Conservation (phyloP, 2,329 filamentous ascomycete genomes). For the Xenosphaeropsis pyriputrescens region DNA sequence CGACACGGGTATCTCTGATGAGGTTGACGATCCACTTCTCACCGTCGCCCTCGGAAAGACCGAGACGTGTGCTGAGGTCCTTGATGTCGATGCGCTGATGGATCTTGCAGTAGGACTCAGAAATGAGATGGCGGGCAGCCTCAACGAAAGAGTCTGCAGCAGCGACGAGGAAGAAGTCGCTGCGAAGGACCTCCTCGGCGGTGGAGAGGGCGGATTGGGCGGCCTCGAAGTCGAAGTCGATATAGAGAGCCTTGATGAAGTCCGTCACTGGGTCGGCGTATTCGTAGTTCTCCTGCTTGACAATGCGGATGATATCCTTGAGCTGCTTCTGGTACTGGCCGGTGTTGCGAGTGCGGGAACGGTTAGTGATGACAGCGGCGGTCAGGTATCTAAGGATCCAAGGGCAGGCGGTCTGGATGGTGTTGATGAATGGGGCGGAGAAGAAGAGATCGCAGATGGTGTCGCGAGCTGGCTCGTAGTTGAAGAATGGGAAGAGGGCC, state of each 20-base stretch:
- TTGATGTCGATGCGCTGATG: conserved; percentile 97
- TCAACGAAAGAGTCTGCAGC: conserved; percentile 84
- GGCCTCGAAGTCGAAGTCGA: conserved; percentile 94
- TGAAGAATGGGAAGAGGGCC: conserved; percentile 98
- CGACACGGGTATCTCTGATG: conserved; percentile 91
- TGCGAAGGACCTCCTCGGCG: conserved; percentile 80
- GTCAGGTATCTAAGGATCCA: conserved; percentile 93
- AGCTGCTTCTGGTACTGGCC: conserved; percentile 92
- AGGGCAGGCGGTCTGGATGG: conserved; percentile 93
- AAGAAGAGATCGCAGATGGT: conserved; percentile 92
- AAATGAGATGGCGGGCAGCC: conserved; percentile 88
- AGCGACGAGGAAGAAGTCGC: conserved; percentile 88
- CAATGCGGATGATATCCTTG: conserved; percentile 91
- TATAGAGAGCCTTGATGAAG: conserved; percentile 90
- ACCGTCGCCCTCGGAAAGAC: conserved; percentile 83
- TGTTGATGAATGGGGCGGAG: conserved; percentile 96
- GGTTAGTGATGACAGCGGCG: conserved; percentile 89
- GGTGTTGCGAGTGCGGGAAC: conserved; percentile 65
- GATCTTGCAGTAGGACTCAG: conserved; percentile 99
- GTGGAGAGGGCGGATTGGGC: conserved; percentile 76
- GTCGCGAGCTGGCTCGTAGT: conserved; percentile 84
- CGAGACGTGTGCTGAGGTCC: conserved; percentile 84
- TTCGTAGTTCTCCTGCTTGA: conserved; percentile 95
- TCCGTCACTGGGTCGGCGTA: conserved; percentile 92
- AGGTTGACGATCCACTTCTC: conserved; percentile 99